Evolutionary conservation across 352 stramenopile species (phyloP), one percentile per base, ranked within the genome.

Genomic region (Globisporangium abappressorium): DNA sequence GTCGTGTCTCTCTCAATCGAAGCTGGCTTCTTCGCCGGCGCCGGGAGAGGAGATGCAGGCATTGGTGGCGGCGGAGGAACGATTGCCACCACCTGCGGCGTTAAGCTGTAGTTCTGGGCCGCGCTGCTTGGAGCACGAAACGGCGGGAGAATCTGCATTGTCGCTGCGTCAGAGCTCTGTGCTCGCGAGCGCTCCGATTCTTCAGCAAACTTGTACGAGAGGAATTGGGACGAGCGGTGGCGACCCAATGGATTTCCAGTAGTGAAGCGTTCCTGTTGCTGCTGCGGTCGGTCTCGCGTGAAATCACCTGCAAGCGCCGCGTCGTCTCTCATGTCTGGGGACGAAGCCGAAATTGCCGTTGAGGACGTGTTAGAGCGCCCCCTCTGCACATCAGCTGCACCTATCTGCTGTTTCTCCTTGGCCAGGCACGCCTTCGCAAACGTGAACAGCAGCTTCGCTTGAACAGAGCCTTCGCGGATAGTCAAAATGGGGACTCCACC

Each of bases 371-470:
- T 62, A 18, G 30, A 54, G 53, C 24, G 63, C 5, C 20, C 28
- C 22, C 36, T 30, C 18, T 36, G 51, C 24, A 4, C n/a, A 30
- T 53, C 47, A 14, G 46, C 41, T 38, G 38, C 59, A 24, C 18
- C n/a, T 30, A 18, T 18, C 14, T 43, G 11, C 4, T 68, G 66
- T 20, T 69, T 72, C 24, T 91, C 77, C 68, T 85, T 90, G 22
- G 84, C 85, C 26, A 94, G 63, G 65, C 85, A 94, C 12, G 85
- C 82, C 66, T 90, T 90, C 1, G 85, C 85, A 65, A 91, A 94
- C 55, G 88, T 88, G 46, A 79, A 70, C 69, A 94, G 73, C 4
- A 94, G 66, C 54, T 85, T 84, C 12, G 84, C 81, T 62, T 94
- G 84, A 6, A 90, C 74, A 2, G 82, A 83, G 53, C 82, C 85